A percentile compares a stretch with the other conserved stretches of the same genome.
Conservation (phyloP, 2,329 filamentous ascomycete genomes). For the Fusarium nematophilum region DNA sequence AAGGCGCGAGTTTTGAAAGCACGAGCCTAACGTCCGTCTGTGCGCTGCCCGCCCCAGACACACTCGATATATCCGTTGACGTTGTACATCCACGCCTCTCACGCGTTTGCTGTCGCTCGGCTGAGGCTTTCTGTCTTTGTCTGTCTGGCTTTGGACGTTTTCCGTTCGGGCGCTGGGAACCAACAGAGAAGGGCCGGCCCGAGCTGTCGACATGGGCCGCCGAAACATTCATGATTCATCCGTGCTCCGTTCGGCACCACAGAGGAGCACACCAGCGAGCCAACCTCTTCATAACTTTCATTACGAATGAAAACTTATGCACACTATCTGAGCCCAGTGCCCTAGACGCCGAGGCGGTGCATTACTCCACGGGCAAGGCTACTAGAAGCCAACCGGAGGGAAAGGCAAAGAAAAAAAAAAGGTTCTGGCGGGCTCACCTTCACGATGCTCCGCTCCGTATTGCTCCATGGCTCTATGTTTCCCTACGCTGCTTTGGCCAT, state of each 20-base stretch:
- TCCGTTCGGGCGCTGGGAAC: conserved; percentile 21
- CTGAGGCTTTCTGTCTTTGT: conserved; percentile 26
- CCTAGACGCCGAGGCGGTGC: not conserved
- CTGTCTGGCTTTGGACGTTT: conserved; percentile 11
- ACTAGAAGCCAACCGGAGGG: not conserved
- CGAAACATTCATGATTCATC: conserved; percentile 19
- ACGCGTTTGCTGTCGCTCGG: conserved; percentile 23
- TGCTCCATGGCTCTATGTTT: conserved; percentile 25
- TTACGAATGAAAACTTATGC: conserved; percentile 2
- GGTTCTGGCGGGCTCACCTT: conserved; percentile 2
- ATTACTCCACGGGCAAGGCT: conserved; percentile 14
- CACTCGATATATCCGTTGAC: conserved; percentile 25
- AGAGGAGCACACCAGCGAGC: conserved; percentile 1
- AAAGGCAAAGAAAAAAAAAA: too few species aligned
- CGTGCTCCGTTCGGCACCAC: conserved; percentile 6
- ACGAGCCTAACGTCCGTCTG: conserved; percentile 41
- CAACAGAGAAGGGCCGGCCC: conserved; percentile 41
- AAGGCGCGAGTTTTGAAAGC: conserved; percentile 32
- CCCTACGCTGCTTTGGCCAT: conserved; percentile 39
- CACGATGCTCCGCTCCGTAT: conserved; percentile 24
- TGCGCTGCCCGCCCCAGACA: conserved; percentile 33
- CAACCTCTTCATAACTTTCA: not conserved
- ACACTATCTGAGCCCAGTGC: conserved; percentile 1
- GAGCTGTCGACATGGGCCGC: conserved; percentile 31
- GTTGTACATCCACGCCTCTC: conserved; percentile 25